Conservation (phyloP, 2,329 filamentous ascomycete genomes). For the Coniosporium tulheliwenetii region DNA sequence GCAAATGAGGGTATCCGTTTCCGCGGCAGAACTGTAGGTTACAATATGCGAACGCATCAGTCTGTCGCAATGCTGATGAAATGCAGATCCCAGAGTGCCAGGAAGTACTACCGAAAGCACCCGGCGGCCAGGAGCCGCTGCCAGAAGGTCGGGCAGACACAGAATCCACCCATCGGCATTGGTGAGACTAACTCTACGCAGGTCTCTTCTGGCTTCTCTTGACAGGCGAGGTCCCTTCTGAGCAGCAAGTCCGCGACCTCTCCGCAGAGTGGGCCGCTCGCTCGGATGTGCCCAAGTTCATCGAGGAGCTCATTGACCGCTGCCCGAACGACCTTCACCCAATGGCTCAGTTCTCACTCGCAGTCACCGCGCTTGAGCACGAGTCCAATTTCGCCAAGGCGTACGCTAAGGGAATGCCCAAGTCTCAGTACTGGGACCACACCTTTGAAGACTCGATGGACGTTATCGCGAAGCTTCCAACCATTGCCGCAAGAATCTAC, state of each 20-base stretch:
- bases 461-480: slow-evolving; percentile 97
- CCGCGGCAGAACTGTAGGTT: slow-evolving; percentile 74
- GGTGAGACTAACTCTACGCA: slow-evolving; percentile 16
- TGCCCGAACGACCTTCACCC: slow-evolving; percentile 98
- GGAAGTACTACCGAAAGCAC: slow-evolving; percentile 89
- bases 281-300: slow-evolving; percentile 91
- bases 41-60: not conserved
- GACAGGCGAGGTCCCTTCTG: slow-evolving; percentile 91
- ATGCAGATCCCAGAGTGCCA: slow-evolving; percentile 86
- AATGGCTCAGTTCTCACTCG: slow-evolving; percentile 98
- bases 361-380: slow-evolving; percentile 95
- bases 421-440: slow-evolving; percentile 99
- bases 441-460: slow-evolving; percentile 99
- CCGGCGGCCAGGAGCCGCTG: slow-evolving; percentile 90
- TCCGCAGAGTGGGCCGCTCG: slow-evolving; percentile 98
- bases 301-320: slow-evolving; percentile 99
- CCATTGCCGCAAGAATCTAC: slow-evolving; percentile 97
- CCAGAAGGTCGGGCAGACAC: slow-evolving; percentile 54
- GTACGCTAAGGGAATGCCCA: slow-evolving; percentile 97
- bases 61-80: slow-evolving; percentile 2
- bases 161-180: slow-evolving; percentile 2
- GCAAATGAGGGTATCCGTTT: slow-evolving; percentile 98
- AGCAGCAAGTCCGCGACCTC: slow-evolving; percentile 96
- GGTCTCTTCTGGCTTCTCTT: slow-evolving; percentile 99
- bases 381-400: slow-evolving; percentile 96